phyloP scores from a whole-genome alignment of 306 rosid species.

The Trifolium subterraneum region DNA sequence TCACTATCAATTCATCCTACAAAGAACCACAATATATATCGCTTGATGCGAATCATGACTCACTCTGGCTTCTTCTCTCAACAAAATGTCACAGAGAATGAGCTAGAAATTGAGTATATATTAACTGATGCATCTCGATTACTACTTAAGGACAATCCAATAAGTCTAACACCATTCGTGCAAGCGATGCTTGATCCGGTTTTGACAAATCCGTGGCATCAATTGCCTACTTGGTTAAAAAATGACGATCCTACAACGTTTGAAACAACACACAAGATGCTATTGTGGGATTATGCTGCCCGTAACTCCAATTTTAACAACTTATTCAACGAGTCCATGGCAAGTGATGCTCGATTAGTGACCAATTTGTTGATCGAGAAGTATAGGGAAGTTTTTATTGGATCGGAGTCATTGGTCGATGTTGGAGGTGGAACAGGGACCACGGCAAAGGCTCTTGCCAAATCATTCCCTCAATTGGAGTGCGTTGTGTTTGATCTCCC shows the following conservation, averaged over 20 bases:
- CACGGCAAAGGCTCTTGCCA: conserved; percentile 26
- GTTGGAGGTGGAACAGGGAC: conserved; percentile 44
- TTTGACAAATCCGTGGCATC: background rate
- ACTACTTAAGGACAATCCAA: background rate
- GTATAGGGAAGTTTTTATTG: background rate
- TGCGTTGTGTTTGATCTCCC: conserved; percentile 27
- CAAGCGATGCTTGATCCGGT: background rate
- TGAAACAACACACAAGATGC: background rate
- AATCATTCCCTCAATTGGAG: conserved; percentile 13
- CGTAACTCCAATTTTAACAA: background rate
- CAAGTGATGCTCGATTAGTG: conserved; percentile 26
- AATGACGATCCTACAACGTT: conserved; percentile 26
- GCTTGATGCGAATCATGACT: conserved; percentile 20
- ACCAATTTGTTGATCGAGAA: conserved; percentile 16
- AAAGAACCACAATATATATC: background rate
- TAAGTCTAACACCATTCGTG: background rate
- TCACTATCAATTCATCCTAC: background rate
- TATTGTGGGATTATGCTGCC: background rate
- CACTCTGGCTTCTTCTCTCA: background rate
- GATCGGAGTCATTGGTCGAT: conserved; percentile 35
- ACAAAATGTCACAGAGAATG: background rate
- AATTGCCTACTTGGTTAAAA: conserved; percentile 35
- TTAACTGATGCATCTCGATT: background rate
- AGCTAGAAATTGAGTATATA: background rate
- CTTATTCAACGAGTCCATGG: conserved; percentile 33